Evolutionary conservation across 305 asterid species (phyloP).

Genomic region (Fraxinus albicans): DNA sequence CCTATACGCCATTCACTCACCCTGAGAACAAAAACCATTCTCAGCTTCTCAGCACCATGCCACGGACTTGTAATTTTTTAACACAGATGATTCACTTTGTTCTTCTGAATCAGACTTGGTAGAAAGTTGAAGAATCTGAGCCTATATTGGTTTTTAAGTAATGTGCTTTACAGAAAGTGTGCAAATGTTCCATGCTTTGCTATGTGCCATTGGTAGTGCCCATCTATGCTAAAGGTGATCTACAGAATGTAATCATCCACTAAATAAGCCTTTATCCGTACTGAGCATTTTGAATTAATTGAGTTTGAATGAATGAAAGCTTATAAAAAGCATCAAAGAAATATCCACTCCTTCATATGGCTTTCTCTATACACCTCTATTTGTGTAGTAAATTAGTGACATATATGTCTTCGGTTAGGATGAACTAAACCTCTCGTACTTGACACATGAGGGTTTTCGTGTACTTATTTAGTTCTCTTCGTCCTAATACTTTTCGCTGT

Average conservation of each 20-base stretch:
- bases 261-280: not conserved
- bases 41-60: not conserved
- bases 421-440: no score
- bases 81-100: not conserved
- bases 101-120: not conserved
- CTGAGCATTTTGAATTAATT: not conserved
- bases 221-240: not conserved
- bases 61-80: not conserved
- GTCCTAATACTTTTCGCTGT: not conserved
- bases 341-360: not conserved
- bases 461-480: not conserved
- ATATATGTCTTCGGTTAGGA: no score
- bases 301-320: not conserved
- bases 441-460: not conserved
- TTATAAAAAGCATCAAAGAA: not conserved
- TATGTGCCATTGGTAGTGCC: not conserved
- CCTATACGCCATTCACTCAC: no score
- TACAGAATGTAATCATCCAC: not conserved
- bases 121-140: not conserved
- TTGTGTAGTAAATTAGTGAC: no score
- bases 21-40: not conserved
- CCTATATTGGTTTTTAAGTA: not conserved
- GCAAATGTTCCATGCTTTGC: not conserved
- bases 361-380: not conserved
- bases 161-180: not conserved